A percentile compares a stretch with the other conserved stretches of the same genome.
Evolutionary conservation across 441 rosid genomes (phyloP).

Genomic region (Brassica hybrid): DNA sequence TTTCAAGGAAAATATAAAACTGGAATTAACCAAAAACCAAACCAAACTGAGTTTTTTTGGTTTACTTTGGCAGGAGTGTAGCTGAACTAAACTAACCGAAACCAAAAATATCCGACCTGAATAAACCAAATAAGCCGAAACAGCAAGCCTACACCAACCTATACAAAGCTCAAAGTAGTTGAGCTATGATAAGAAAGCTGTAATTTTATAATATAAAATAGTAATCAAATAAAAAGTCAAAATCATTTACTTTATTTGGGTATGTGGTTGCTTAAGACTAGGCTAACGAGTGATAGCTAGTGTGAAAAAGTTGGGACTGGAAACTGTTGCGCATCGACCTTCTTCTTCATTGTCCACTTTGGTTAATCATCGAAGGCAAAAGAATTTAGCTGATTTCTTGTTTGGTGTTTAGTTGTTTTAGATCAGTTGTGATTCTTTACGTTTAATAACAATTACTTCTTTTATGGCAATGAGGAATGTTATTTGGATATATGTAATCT

Average conservation of each 20-base stretch:
- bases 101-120: too few relatives aligned
- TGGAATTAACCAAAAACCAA: too few relatives aligned
- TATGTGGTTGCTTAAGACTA: not conserved
- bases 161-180: not conserved
- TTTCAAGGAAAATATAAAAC: too few relatives aligned
- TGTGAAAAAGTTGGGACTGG: not conserved
- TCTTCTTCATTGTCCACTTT: not conserved
- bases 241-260: too few relatives aligned
- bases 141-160: not conserved
- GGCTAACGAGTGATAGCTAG: not conserved
- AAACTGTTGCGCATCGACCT: not conserved
- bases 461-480: not conserved
- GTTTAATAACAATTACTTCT: not conserved
- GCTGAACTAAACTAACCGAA: too few relatives aligned
- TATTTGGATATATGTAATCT: not conserved
- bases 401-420: conserved; percentile 21
- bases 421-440: conserved; percentile 5
- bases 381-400: not conserved
- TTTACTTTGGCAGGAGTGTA: too few relatives aligned
- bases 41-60: too few relatives aligned
- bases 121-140: too few relatives aligned
- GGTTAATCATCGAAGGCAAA: not conserved
- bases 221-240: too few relatives aligned
- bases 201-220: too few relatives aligned
- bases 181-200: not conserved